Evolutionary conservation across 2,329 filamentous ascomycete genomes (phyloP), one percentile per base, ranked within the genome.

Genomic region (Penicillium polonicum): DNA sequence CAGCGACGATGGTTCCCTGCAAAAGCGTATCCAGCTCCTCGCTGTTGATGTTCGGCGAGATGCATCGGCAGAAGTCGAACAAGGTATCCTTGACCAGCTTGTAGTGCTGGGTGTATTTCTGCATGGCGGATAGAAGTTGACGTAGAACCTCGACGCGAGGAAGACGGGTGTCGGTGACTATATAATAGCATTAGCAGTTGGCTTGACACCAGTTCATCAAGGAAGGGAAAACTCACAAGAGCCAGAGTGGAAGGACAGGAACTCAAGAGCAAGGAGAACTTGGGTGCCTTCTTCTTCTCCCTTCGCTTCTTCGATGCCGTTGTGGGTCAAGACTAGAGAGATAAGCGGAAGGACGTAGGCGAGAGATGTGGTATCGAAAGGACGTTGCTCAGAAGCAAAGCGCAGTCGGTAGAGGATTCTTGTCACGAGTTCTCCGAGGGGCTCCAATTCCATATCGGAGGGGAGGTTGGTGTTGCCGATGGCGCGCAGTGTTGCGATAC

Each of bases 71-170:
- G 63, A 95, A 83, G 72, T 97, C 91, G 53, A 89, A 83, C 62
- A 99, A 85, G 68, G 91, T 96, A 74, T 99, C 94, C 73, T 93
- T 96, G 76, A 97, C 86, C 57, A 92, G 80, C 76, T 96, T 96
- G 79, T 97, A 97, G 75, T 99, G 94, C 70, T 96, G 92, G 44
- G 87, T 88, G 73, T 96, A 96, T 59, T 79, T 84, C 71, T 95
- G 90, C 90, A 99, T 95, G 1, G 92, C 88, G 44, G 80, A 81
- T 56, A 96, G 87, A 38, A 99, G 80, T 4, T 84, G 81, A 2
- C 84, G 79, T 4, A 97, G 75, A 38, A 96, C 81, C 58, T 92
- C 85, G 51, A 84, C 82, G 9, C 94, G 87, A 31, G 93, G 92
- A 27, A 97, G 83, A 33, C 87, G 84, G 51, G 84, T 80, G 66